phyloP scores from a whole-genome alignment of 2,329 filamentous ascomycete species.

The Alternaria brassicae region DNA sequence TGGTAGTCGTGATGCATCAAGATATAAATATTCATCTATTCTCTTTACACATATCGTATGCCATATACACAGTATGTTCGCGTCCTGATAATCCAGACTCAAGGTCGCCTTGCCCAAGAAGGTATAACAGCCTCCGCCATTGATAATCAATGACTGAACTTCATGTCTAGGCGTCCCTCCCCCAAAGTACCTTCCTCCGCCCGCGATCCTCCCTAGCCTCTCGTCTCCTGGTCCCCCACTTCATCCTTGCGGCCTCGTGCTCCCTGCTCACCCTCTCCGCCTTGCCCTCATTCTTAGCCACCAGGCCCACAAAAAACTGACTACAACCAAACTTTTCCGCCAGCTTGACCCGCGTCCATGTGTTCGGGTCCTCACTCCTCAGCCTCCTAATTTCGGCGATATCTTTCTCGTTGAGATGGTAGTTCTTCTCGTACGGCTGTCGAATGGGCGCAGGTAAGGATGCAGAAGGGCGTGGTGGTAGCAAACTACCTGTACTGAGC shows the following conservation, averaged over 20 bases:
- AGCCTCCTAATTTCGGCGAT: slow-evolving; percentile 66
- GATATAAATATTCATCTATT: neutral
- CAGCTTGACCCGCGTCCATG: slow-evolving; percentile 66
- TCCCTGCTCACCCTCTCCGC: slow-evolving; percentile 54
- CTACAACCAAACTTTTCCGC: slow-evolving; percentile 70
- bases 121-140: neutral
- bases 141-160: too few relatives aligned
- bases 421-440: slow-evolving; percentile 63
- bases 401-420: slow-evolving; percentile 65
- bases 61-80: neutral
- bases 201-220: slow-evolving; percentile 67
- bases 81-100: neutral
- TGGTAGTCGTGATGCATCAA: neutral
- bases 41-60: neutral
- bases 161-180: slow-evolving; percentile 62
- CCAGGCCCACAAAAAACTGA: slow-evolving; percentile 67
- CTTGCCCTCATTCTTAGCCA: slow-evolving; percentile 57
- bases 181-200: slow-evolving; percentile 67
- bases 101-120: neutral
- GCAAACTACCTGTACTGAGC: slow-evolving; percentile 17
- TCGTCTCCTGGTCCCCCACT: slow-evolving; percentile 66
- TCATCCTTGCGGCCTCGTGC: slow-evolving; percentile 62
- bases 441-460: slow-evolving; percentile 59
- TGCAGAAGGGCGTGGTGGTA: slow-evolving; percentile 37
- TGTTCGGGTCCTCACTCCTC: slow-evolving; percentile 61